Conservation (phyloP, 257 asterid species). For the Apocynum venetum region DNA sequence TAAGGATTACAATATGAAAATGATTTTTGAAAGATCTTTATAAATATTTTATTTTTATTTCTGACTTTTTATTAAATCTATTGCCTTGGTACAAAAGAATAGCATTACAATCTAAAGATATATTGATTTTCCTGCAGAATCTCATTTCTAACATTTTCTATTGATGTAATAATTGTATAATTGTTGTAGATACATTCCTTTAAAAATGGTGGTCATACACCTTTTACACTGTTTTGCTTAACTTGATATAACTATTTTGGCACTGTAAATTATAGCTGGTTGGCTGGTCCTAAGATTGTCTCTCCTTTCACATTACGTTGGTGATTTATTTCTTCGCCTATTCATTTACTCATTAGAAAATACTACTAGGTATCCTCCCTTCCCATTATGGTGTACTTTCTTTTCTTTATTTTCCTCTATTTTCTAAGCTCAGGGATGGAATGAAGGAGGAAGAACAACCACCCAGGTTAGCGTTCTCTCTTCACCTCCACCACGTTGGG, state of each 20-base stretch:
- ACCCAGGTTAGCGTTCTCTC: conserved; percentile 18
- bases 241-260: not conserved
- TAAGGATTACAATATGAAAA: not conserved
- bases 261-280: not conserved
- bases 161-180: not conserved
- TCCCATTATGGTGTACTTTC: conserved; percentile 13
- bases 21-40: not conserved
- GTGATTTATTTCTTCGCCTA: not conserved
- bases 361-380: not conserved
- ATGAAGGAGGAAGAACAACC: conserved; percentile 21
- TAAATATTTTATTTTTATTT: not conserved
- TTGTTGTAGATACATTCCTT: not conserved
- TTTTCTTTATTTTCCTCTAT: conserved; percentile 17
- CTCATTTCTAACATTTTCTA: not conserved
- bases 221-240: not conserved
- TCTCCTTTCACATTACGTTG: not conserved
- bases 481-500: conserved; percentile 9
- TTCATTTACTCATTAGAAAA: not conserved
- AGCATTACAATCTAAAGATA: not conserved
- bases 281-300: too few relatives aligned
- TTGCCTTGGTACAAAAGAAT: not conserved
- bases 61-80: not conserved
- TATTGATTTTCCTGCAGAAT: not conserved
- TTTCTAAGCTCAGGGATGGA: conserved; percentile 25
- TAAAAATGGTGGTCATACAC: not conserved